Base-by-base conservation (phyloP, 2,329 filamentous ascomycete genomes). In the Fusarium neocosmosporiellum region DNA sequence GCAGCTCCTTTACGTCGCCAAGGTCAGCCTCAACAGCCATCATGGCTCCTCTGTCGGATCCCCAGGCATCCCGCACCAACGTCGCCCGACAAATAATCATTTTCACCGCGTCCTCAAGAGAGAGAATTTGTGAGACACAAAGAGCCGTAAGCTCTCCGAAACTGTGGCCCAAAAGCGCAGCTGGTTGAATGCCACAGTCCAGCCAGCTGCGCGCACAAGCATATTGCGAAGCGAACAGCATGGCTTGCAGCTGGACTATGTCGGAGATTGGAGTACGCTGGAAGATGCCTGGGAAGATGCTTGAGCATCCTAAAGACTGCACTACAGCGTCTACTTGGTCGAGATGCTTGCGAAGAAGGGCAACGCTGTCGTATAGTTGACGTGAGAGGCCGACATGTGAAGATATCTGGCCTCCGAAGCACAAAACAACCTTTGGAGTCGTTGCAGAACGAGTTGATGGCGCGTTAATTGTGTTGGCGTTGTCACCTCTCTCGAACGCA, bases 61-160 rank as follows among this genome's bases (percentile, higher is more conserved):
- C 65, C 65, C 65, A 67, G 11, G 33, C 20, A 8, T 57, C 46
- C 5, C 33, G 20, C 11, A 67, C 46, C 1, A 59, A 11, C 18
- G 11, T 20, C 5, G 65, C 59, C 10, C 65, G 48, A 8, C 39
- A 11, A 7, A 20, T 31, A 1, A 67, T 37, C 4, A 67, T 22
- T 10, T 61, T 67, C 10, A 86, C 22, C 0, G 81, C 73, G 33
- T 84, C 80, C 13, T 65, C 8, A 0, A 84, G 61, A 0, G 63
- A 72, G 5, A 85, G 59, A 0, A 73, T 69, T 0, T 81, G 80
- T 0, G 82, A 73, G 0, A 85, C 66, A 60, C 81, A 83, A 0
- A 84, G 74, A 0, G 83, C 83, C 0, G 81, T 81, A 7, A 86
- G 74, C 72, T 86, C 80, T 4, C 85, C 85, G 27, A 85, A 83